Evolutionary conservation across 1,139 yeast genomes (phyloP), one percentile per base, ranked within the genome.

Genomic region (Lodderomyces margitis): DNA sequence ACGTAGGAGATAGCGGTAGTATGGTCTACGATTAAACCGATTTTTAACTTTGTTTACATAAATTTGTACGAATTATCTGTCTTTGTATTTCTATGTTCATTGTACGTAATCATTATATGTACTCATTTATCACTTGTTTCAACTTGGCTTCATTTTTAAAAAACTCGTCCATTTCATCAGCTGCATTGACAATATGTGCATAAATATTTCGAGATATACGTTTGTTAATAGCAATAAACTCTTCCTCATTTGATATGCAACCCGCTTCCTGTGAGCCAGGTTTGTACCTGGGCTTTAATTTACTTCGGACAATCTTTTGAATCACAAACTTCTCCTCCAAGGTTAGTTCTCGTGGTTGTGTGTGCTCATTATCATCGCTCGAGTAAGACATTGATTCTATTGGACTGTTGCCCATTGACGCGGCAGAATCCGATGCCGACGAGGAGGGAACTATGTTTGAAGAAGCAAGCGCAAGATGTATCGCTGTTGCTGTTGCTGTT

Each of bases 271-370:
- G 19, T 20, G 16, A 10, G n/a, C 34, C 27, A 9, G 47, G 47
- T 34, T 44, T 44, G 51, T 78, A 80, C 21, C 74, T 58, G 1
- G 80, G 79, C 34, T 80, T 61, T 25, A 83, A 56, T 14, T 61
- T 67, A 23, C 66, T 63, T 30, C 87, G 61, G 6, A 83, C 21
- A 36, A 24, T 17, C 31, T 30, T 30, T 24, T 37, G 40, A 10
- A 37, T 30, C 4, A 21, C 16, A 7, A 9, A 11, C 23, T 37
- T 37, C 21, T 30, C 34, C 3, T 37, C 28, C 21, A 19, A 28
- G 3, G 39, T 16, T 11, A 30, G 21, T 9, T 31, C 40, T 23
- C 35, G 20, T 34, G 27, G 34, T 21, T 34, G 34, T 4, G 40
- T 40, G 32, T 44, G 36, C 11, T 40, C 44, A 25, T 44, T 40